Base-by-base conservation (phyloP, 176 grass and related monocot genomes). In the Leersia perrieri region DNA sequence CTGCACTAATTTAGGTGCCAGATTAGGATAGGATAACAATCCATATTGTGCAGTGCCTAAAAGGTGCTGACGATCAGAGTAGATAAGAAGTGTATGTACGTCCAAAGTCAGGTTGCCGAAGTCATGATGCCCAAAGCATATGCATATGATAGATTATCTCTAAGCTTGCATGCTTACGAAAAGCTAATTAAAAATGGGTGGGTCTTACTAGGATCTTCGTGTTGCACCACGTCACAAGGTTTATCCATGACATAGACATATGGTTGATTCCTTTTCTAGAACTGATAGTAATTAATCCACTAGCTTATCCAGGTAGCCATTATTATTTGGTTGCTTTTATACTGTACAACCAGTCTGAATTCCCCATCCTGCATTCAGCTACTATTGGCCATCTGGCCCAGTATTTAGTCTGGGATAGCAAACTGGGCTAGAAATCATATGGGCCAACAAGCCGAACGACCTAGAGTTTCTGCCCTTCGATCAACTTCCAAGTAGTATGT, bases 111-210 rank as follows among this genome's bases (percentile, higher is more conserved):
- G 72, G 45, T 32, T 79, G 11, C 55, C 39, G 5, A 82, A 85
- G 81, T 81, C 85, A 55, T 33, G 18, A 55, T 25, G 47, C 27
- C 33, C 3, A 34, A 53, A 40, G 61, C 60, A 82, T 90, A 85
- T 63, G 61, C 60, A 82, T 90, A 85, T 63, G 14, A 68, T 82
- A 88, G 5, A 44, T 91, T 91, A 85, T 91, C 81, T 77, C 6
- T 55, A 27, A 66, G 33, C 75, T 57, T 9, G 66, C 74, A 64
- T 63, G 74, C 70, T 65, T 66, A 63, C 11, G 53, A 33, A 75
- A 66, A 86, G 83, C 22, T 76, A 42, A 26, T 16, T 77, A 8
- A 34, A 47, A 7, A 32, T 47, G 40, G 7, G 4, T 11, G 26
- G 40, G 69, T 25, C 15, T 72, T 72, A 72, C 26, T 72, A 47